Evolutionary conservation across 495 filamentous ascomycete genomes (phyloP), one percentile per base, ranked within the genome.

Genomic region (Annulohypoxylon maeteangense): DNA sequence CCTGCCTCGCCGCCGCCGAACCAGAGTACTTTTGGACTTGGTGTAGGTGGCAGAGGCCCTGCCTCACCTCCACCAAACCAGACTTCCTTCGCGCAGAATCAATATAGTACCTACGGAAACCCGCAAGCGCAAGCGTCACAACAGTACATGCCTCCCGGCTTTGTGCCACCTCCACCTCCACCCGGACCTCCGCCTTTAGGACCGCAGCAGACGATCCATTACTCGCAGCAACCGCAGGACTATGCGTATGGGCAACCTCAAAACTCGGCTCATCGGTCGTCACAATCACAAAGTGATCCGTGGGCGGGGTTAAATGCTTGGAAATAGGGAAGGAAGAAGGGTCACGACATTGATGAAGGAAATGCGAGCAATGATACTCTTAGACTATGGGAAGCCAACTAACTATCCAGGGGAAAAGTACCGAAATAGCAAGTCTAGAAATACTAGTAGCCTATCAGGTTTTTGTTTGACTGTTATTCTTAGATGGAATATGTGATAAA

Each of bases 151-250:
- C 93, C 93, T 32, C 87, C 88, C 16, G 93, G 93, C 16, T 98
- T 97, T 77, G 88, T 97, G 38, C 95, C 94, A 0, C 95, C 95
- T 0, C 95, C 95, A 7, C 95, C 95, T 18, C 95, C 95, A 0
- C 92, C 91, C 2, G 92, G 90, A 11, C 93, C 92, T 7, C 91
- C 92, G 36, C 91, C 92, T 40, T 81, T 89, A 44, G 89, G 90
- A 0, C 89, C 87, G 16, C 93, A 93, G 70, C 89, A 90, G 54
- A 89, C 84, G 11, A 84, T 87, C 20, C 86, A 85, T 57, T 82
- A 82, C 44, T 84, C 87, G 18, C 84, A 87, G 71, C 78, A 82
- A 55, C 80, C 77, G 53, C 78, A 76, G 53, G 78, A 81, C 36
- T 78, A 82, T 64, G 74, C 78, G 18, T 78, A 81, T 61, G 76